Percentiles rank a stretch among this genome's conserved stretches.
phyloP scores from a whole-genome alignment of 208 protist species.

The Leishmania amazonensis region DNA sequence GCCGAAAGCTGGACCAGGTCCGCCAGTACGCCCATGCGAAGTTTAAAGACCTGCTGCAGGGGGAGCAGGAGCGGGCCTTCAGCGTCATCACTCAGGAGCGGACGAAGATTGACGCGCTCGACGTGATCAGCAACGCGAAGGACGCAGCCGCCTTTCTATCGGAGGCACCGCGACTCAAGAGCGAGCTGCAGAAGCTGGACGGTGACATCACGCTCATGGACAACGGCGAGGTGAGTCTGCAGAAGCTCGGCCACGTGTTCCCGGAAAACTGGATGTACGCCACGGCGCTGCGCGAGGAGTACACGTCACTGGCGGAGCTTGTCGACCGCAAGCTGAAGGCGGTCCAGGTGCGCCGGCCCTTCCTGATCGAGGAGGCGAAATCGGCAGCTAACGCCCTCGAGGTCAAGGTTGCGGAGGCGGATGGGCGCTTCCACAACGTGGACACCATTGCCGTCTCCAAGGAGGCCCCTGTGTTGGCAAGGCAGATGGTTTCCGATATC shows the following conservation, averaged over 20 bases:
- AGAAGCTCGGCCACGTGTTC: constrained; percentile 89
- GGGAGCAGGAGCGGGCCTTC: constrained; percentile 60
- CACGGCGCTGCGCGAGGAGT: constrained; percentile 93
- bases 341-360: constrained; percentile 76
- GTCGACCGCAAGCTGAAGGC: constrained; percentile 91
- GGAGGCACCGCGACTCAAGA: constrained; percentile 75
- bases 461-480: constrained; percentile 40
- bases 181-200: constrained; percentile 54
- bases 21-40: constrained; percentile 77
- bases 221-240: constrained; percentile 87
- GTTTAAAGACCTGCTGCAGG: constrained; percentile 84
- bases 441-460: constrained; percentile 41
- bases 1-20: constrained; percentile 81
- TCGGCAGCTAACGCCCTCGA: constrained; percentile 61
- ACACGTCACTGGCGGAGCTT: constrained; percentile 92
- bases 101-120: constrained; percentile 72
- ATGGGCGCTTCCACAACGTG: constrained; percentile 46
- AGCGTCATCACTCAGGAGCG: constrained; percentile 58
- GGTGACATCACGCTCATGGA: constrained; percentile 70
- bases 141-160: constrained; percentile 77
- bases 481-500: constrained; percentile 68
- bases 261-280: constrained; percentile 93
- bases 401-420: constrained; percentile 52
- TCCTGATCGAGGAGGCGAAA: constrained; percentile 65
- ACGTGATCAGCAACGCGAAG: constrained; percentile 89